phyloP scores from a whole-genome alignment of 345 rosid genomes.

The Mangifera indica region DNA sequence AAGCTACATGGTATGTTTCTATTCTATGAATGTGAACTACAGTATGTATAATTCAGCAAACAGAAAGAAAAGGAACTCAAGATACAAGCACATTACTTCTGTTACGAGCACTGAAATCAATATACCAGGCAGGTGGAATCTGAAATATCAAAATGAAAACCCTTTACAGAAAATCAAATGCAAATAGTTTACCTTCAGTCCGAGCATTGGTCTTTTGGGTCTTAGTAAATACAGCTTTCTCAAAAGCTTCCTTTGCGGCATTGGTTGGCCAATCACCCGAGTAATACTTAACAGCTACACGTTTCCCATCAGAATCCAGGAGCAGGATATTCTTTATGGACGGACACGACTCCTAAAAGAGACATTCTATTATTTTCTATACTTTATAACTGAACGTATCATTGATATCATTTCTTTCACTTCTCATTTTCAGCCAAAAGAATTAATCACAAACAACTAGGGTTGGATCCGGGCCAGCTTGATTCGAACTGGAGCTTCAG shows the following conservation, averaged over 20 bases:
- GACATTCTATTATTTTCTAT: too few relatives aligned
- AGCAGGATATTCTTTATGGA: constrained; percentile 65
- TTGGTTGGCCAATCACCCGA: constrained; percentile 82
- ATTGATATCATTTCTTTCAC: not conserved
- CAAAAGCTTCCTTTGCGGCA: constrained; percentile 67
- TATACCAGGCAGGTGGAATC: not conserved
- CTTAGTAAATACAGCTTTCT: constrained; percentile 65
- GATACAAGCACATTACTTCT: not conserved
- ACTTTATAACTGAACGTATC: too few relatives aligned
- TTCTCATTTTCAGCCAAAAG: too few relatives aligned
- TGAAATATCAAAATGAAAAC: not conserved
- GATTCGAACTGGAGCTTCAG: too few relatives aligned
- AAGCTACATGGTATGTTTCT: not conserved
- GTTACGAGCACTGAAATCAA: not conserved
- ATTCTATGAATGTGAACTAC: not conserved
- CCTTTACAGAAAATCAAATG: constrained; percentile 2
- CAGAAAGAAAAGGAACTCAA: not conserved
- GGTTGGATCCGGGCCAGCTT: too few relatives aligned
- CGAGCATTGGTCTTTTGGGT: constrained; percentile 72
- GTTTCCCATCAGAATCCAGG: constrained; percentile 81
- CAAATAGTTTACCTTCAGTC: constrained; percentile 55
- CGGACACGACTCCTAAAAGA: constrained; percentile 64
- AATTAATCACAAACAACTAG: not conserved
- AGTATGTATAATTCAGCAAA: not conserved
- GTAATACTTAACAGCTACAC: constrained; percentile 73